phyloP scores from a whole-genome alignment of 805 yeast species.

The Phaffomyces antillensis region DNA sequence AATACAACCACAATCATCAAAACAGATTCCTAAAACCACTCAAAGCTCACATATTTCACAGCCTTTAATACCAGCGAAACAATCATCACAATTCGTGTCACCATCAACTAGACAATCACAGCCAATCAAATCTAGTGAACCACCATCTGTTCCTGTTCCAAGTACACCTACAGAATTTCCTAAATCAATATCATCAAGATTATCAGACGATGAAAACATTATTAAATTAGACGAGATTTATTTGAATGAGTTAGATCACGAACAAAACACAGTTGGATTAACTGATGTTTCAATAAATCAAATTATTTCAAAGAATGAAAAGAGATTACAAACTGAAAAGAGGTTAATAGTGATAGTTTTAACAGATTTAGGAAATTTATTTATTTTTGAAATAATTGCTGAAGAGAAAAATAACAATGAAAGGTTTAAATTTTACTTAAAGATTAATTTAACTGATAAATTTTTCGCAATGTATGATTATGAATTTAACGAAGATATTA shows the following conservation, averaged over 20 bases:
- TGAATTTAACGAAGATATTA: constrained; percentile 50
- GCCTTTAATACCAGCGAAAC: neutral
- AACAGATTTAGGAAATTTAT: constrained; percentile 28
- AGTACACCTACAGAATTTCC: constrained; percentile 17
- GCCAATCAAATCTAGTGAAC: neutral
- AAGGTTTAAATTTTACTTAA: constrained; percentile 17
- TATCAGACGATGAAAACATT: constrained; percentile 12
- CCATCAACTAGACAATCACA: neutral
- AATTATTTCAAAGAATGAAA: constrained; percentile 22
- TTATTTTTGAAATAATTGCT: constrained; percentile 19
- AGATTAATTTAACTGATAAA: constrained; percentile 39
- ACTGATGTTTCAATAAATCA: constrained; percentile 27
- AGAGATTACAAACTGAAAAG: constrained; percentile 14
- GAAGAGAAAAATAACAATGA: constrained; percentile 11
- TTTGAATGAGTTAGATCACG: constrained; percentile 13
- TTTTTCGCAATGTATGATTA: constrained; percentile 73
- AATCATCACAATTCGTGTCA: neutral
- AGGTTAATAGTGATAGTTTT: constrained; percentile 25
- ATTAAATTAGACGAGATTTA: constrained; percentile 21
- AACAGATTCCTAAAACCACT: neutral
- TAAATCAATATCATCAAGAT: constrained; percentile 13
- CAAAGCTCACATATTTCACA: neutral
- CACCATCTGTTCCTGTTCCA: neutral
- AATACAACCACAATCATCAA: neutral
- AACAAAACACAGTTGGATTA: constrained; percentile 9